Percentiles rank a stretch among this genome's conserved stretches.
Conservation (phyloP, 1,284 basidiomycete species). For the Boletus mariae region DNA sequence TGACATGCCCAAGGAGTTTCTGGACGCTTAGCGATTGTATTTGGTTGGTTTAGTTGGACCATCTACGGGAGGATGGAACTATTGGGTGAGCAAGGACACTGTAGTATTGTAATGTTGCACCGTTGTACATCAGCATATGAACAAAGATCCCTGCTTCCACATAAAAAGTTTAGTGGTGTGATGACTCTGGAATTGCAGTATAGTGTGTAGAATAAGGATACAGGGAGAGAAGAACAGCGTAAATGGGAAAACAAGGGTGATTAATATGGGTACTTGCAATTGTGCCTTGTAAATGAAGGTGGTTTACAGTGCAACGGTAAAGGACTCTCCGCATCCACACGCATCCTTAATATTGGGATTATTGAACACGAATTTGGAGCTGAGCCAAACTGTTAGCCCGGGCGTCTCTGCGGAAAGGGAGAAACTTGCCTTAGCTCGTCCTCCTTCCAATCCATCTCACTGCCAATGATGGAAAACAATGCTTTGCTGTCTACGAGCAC, state of each 20-base stretch:
- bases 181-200: conserved; percentile 10
- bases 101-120: conserved; percentile 19
- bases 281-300: conserved; percentile 4
- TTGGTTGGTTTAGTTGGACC: background rate
- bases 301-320: conserved; percentile 48
- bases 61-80: conserved; percentile 1
- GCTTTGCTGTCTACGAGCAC: conserved; percentile 98
- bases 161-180: background rate
- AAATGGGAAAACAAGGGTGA: background rate
- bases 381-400: conserved; percentile 29
- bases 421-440: conserved; percentile 72
- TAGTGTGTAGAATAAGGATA: conserved; percentile 29
- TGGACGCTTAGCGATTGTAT: conserved; percentile 37
- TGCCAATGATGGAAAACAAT: conserved; percentile 96
- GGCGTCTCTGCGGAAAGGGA: conserved; percentile 1
- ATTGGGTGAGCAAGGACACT: conserved; percentile 2
- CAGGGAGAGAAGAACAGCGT: conserved; percentile 15
- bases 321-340: conserved; percentile 93
- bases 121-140: conserved; percentile 12
- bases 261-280: conserved; percentile 13
- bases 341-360: conserved; percentile 90
- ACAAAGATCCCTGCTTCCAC: conserved; percentile 13
- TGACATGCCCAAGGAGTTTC: conserved; percentile 69
- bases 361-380: conserved; percentile 90
- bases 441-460: conserved; percentile 99